Base-by-base conservation (phyloP, 2,329 filamentous ascomycete genomes). In the Colletotrichum acutatum region DNA sequence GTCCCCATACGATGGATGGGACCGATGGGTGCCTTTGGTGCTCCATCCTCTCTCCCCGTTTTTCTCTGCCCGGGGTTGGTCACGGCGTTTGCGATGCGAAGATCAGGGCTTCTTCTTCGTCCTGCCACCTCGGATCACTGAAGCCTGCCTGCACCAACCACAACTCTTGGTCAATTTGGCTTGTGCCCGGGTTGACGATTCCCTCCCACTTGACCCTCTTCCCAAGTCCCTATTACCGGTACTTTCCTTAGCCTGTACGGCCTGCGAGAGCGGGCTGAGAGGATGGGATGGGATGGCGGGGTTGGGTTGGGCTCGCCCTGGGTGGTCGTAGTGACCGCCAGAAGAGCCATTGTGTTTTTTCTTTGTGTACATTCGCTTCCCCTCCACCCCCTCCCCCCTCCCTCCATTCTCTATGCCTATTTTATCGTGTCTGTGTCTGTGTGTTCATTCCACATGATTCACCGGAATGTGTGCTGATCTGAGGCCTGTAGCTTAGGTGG, bases 391-490 rank as follows among this genome's bases (percentile, higher is more conserved):
- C 24, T 53, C 30, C 62, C 12, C 56, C 19, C 46, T 26, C 63
- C 46, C 46, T 56, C 34, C 56, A 30, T 30, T 66, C 42, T 53
- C 42, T 42, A 42, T 32, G 42, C 52, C 56, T 46, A 46, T 57
- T 53, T n/a, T 34, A 14, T 67, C 26, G 24, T 71, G 32, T 34
- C 46, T 56, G 60, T 71, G 60, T 70, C 46, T 56, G 54, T 72
- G 66, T 70, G 66, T 53, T 30, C 54, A 70, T 70, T 70, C 66
- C 71, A 53, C 56, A 73, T 61, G 49, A 70, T 72, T 56, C 61
- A 66, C 61, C 42, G 46, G 66, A 64, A 66, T 58, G 56, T 70
- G 19, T 34, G 61, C 71, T 73, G 71, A 73, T 62, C 56, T 73
- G 66, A 70, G 61, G 67, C 60, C 71, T 56, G 54, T 73, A 73